Evolutionary conservation across 2,329 filamentous ascomycete species (phyloP).

Genomic region (Colletotrichum acutatum): DNA sequence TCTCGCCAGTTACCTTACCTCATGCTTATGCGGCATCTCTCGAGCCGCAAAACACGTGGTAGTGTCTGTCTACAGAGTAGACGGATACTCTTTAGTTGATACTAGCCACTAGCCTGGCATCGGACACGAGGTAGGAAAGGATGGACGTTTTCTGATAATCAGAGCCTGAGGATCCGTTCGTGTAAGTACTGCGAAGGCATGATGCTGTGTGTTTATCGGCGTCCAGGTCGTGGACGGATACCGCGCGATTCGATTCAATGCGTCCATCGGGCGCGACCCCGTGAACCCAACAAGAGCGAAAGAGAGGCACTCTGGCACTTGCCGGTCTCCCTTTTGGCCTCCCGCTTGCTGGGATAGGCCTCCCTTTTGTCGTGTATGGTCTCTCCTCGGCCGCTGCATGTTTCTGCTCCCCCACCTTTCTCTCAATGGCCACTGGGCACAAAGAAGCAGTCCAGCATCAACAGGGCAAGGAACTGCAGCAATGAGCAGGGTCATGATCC

Average conservation of each 20-base stretch:
- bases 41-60: not conserved
- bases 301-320: not conserved
- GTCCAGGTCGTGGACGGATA: not conserved
- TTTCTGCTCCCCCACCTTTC: conserved; percentile 27
- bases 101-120: not conserved
- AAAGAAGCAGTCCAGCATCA: conserved; percentile 13
- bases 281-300: not conserved
- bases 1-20: not conserved
- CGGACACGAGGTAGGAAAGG: not conserved
- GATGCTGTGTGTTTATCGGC: not conserved
- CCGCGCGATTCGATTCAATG: not conserved
- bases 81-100: not conserved
- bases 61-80: not conserved
- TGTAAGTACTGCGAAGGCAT: not conserved
- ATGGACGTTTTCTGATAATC: not conserved
- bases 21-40: not conserved
- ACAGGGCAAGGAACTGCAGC: conserved; percentile 11
- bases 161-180: too few species aligned
- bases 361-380: conserved; percentile 11
- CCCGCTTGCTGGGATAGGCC: conserved; percentile 14
- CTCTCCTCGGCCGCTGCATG: conserved; percentile 23
- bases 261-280: not conserved
- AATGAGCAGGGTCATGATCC: not conserved
- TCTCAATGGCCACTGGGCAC: conserved; percentile 7
- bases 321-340: conserved; percentile 15